Percentiles rank a stretch among this genome's conserved stretches.
Conservation (phyloP, 2,329 filamentous ascomycete genomes). For the Apiospora malaysiana region DNA sequence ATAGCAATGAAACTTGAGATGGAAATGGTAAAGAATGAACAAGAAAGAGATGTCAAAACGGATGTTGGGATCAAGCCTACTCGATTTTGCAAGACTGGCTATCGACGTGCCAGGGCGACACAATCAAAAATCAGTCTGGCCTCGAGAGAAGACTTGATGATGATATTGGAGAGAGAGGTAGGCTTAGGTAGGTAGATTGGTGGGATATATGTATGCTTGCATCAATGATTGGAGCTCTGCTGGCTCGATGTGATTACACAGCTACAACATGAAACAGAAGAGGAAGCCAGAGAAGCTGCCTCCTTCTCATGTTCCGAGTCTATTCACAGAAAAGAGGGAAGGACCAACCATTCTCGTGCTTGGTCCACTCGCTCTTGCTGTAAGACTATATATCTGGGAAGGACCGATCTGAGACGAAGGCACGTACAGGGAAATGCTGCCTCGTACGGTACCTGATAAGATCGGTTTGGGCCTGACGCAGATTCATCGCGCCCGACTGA, state of each 20-base stretch:
- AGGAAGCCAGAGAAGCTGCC: not conserved
- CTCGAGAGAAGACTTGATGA: constrained; percentile 4
- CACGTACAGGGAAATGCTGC: too few species aligned
- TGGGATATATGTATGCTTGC: not conserved
- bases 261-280: not conserved
- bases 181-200: not conserved
- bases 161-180: not conserved
- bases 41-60: not conserved
- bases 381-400: too few species aligned
- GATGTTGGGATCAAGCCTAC: not conserved
- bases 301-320: not conserved
- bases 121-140: not conserved
- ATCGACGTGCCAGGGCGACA: not conserved
- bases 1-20: not conserved
- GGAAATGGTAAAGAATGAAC: not conserved
- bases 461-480: not conserved
- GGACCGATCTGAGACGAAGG: too few species aligned
- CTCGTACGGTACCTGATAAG: too few species aligned
- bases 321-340: not conserved
- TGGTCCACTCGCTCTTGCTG: too few species aligned
- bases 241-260: not conserved
- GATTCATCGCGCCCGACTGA: not conserved
- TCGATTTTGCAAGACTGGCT: not conserved
- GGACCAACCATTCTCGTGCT: not conserved
- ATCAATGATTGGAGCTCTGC: not conserved